Evolutionary conservation across 345 rosid species (phyloP), one percentile per base, ranked within the genome.

Genomic region (Camelina neglecta): DNA sequence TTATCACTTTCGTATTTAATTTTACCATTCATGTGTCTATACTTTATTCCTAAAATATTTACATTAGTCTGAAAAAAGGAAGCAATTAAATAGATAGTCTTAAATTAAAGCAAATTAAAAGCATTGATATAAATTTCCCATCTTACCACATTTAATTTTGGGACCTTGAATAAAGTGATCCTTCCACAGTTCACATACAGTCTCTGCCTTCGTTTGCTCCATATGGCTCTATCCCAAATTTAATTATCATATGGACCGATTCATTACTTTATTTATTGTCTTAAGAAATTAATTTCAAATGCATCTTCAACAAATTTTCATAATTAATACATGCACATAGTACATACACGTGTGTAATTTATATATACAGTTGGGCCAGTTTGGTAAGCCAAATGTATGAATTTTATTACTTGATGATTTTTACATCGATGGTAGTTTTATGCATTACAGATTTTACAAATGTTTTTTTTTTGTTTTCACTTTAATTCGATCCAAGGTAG

Each of bases 91-190:
- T 65, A 63, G 62, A 56, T 56, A 48, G 56, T 53, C 38, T 51
- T 75, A 26, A 26, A 26, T 26, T 26, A 26, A 69, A 61, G 62
- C 69, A 26, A 26, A 26, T 26, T 26, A 26, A 69, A 61, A 69
- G 64, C 63, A 35, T 54, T 78, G 68, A 21, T 78, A 72, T 78
- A 78, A 73, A 60, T 60, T 79, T 54, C 60, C 31, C 78, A 79
- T 73, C 74, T 67, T 73, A 78, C 81, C 65, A 73, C 74, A 67
- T 67, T 78, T 72, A 67, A 67, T 67, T 67, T 73, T 61, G 78
- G 81, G 74, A 67, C 81, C 74, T 73, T 79, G 70, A 73, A 73
- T 79, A 31, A 79, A 79, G 81, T 73, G 74, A 60, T 60, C 48
- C 41, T 33, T 72, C 57, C 76, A 53, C 45, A 56, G 45, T 71